Conservation (phyloP, 805 yeast species). For the Cyberlindnera galapagoensis region DNA sequence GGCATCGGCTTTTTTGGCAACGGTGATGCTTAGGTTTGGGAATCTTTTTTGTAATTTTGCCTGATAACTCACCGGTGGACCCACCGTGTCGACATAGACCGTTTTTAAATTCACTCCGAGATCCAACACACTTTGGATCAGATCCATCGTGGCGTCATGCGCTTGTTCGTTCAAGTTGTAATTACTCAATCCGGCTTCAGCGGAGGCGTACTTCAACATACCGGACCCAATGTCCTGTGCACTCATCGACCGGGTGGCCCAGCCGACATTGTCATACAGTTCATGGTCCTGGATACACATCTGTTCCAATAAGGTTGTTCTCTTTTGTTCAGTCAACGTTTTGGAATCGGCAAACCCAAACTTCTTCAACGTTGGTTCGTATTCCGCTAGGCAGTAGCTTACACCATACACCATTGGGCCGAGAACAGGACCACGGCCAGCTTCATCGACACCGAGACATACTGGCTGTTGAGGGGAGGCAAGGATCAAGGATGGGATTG, state of each 20-base stretch:
- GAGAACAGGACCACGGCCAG: conserved; percentile 96
- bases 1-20: conserved; percentile 93
- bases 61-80: conserved; percentile 85
- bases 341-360: conserved; percentile 94
- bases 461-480: conserved; percentile 34
- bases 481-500: conserved; percentile 37
- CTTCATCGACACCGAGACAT: conserved; percentile 90
- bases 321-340: conserved; percentile 63
- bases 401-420: conserved; percentile 98
- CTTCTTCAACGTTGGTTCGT: conserved; percentile 39
- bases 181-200: conserved; percentile 27
- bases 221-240: conserved; percentile 84
- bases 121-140: conserved; percentile 60
- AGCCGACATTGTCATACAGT: conserved; percentile 61
- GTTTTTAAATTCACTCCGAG: conserved; percentile 60
- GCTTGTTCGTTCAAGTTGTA: conserved; percentile 90
- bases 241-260: conserved; percentile 80
- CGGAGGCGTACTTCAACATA: conserved; percentile 64
- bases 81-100: conserved; percentile 91
- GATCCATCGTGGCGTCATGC: conserved; percentile 82
- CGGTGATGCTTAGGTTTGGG: conserved; percentile 68
- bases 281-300: conserved; percentile 45
- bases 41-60: conserved; percentile 62
- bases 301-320: conserved; percentile 53
- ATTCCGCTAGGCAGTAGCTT: conserved; percentile 61